Evolutionary conservation across 2,329 filamentous ascomycete species (phyloP).

Genomic region (Aspergillaceae sp.): DNA sequence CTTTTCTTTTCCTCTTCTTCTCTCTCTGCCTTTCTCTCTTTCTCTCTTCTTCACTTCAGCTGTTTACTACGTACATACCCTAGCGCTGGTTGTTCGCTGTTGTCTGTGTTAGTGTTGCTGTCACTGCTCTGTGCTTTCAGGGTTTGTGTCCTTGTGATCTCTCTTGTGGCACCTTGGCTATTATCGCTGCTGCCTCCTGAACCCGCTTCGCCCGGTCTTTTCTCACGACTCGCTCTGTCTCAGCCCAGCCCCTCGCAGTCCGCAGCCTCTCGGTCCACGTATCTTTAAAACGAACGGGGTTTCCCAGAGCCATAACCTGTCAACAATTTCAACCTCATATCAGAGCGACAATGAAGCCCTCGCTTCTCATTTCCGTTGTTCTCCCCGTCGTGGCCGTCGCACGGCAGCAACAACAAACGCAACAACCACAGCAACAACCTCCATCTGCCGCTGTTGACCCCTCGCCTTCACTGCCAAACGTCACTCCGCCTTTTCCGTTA

Average conservation of each 20-base stretch:
- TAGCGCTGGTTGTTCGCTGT: no score
- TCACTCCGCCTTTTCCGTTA: slow-evolving; percentile 9
- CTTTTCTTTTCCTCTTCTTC: neutral
- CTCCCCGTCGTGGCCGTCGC: slow-evolving; percentile 16
- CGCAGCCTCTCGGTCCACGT: no score
- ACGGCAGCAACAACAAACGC: slow-evolving; percentile 11
- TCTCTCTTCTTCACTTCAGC: neutral
- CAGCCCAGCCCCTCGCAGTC: no score
- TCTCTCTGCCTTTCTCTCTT: neutral
- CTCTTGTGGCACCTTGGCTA: no score
- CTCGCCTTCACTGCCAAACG: slow-evolving; percentile 11
- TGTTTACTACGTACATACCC: neutral
- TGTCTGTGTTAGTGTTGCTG: neutral
- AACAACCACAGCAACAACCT: slow-evolving; percentile 13
- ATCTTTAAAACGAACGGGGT: no score
- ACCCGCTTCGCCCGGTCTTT: no score
- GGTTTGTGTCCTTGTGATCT: no score
- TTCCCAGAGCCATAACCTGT: no score
- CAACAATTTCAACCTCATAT: no score
- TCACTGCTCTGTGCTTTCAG: no score
- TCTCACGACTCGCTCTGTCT: no score
- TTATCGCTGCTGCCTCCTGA: no score
- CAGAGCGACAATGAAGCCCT: slow-evolving; percentile 9
- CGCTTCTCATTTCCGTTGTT: slow-evolving; percentile 12
- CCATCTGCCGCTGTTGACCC: slow-evolving; percentile 18